Conservation (phyloP, 352 stramenopile species). For the Phytophthora pluvialis region DNA sequence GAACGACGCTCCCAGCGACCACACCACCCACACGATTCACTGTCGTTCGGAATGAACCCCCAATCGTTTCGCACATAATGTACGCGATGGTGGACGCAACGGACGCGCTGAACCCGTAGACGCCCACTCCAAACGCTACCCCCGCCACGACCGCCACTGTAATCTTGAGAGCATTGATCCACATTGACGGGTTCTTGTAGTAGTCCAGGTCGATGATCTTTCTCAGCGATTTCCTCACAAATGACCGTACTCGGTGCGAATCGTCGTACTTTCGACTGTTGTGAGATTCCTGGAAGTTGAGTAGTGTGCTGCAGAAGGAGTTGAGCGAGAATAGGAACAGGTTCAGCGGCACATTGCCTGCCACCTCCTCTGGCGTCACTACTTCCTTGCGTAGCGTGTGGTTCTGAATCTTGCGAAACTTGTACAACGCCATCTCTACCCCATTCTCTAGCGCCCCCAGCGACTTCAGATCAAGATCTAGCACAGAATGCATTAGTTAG, state of each 20-base stretch:
- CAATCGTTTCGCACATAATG: constrained; percentile 76
- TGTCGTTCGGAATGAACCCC: constrained; percentile 73
- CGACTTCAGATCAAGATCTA: constrained; percentile 56
- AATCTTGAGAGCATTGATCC: constrained; percentile 9
- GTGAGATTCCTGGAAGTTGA: constrained; percentile 55
- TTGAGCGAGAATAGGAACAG: constrained; percentile 81
- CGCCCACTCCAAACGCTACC: constrained; percentile 68
- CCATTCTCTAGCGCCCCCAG: constrained; percentile 55
- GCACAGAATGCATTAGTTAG: background rate
- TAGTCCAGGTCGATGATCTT: constrained; percentile 12
- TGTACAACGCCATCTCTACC: constrained; percentile 66
- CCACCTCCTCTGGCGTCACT: constrained; percentile 60
- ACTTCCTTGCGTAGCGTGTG: constrained; percentile 53
- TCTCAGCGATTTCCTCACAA: constrained; percentile 54
- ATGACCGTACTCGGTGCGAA: constrained; percentile 53
- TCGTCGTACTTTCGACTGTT: constrained; percentile 48
- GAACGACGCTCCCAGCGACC: constrained; percentile 73
- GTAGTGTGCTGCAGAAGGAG: constrained; percentile 75
- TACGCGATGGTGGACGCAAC: constrained; percentile 64
- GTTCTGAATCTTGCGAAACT: constrained; percentile 62
- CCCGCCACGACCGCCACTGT: constrained; percentile 62
- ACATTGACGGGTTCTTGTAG: constrained; percentile 12
- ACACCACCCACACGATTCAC: constrained; percentile 78
- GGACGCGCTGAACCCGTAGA: constrained; percentile 71
- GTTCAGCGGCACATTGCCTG: constrained; percentile 76